Conservation (phyloP, 2,329 filamentous ascomycete species). For the Exophiala sideris region DNA sequence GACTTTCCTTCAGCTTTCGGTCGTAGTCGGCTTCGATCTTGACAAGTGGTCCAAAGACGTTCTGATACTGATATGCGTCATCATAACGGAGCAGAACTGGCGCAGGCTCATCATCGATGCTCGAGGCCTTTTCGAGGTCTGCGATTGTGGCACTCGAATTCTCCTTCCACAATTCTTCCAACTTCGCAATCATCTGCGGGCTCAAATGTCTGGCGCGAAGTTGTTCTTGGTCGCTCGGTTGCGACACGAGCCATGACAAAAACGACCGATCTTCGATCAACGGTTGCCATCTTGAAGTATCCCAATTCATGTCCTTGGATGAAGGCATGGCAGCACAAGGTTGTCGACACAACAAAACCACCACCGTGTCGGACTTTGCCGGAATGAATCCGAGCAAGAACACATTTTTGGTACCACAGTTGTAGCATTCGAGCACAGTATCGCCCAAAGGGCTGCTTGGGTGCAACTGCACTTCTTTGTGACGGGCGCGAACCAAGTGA, state of each 20-base stretch:
- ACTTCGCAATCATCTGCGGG: constrained; percentile 88
- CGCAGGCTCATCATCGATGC: constrained; percentile 90
- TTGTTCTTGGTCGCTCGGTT: constrained; percentile 90
- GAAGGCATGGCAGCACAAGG: constrained; percentile 93
- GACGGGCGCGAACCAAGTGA: constrained; percentile 90
- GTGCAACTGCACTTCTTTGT: constrained; percentile 98
- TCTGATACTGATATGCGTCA: constrained; percentile 97
- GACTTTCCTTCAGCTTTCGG: constrained; percentile 96
- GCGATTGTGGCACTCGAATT: constrained; percentile 82
- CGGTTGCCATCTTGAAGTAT: constrained; percentile 95
- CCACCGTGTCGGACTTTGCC: constrained; percentile 96
- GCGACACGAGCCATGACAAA: constrained; percentile 83
- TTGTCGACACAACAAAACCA: constrained; percentile 92
- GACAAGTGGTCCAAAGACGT: constrained; percentile 94
- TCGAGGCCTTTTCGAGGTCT: constrained; percentile 85
- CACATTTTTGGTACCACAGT: constrained; percentile 98
- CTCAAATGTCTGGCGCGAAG: constrained; percentile 89
- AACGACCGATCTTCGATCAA: constrained; percentile 96
- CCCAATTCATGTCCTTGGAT: constrained; percentile 99
- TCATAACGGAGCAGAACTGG: constrained; percentile 92
- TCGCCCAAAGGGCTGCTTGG: constrained; percentile 90
- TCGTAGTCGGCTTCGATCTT: constrained; percentile 99
- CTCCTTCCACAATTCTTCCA: constrained; percentile 99
- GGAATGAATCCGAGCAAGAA: constrained; percentile 97
- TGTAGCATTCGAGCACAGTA: constrained; percentile 96